Conservation (phyloP, 306 rosid species). For the Luffa acutangula region DNA sequence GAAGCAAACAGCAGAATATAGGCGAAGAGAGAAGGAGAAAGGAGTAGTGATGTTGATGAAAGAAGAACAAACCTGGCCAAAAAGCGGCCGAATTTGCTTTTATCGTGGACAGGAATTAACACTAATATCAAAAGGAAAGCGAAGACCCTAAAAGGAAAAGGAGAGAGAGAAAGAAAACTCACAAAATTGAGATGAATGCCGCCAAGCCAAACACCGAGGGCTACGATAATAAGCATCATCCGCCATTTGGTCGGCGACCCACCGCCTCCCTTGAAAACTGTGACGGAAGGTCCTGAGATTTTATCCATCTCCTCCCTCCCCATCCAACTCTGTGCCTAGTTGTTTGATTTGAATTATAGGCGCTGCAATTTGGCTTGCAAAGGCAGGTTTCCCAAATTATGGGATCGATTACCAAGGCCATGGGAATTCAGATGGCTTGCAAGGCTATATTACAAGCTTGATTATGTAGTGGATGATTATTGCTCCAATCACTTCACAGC, state of each 20-base stretch:
- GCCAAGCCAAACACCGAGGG: conserved; percentile 61
- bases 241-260: conserved; percentile 7
- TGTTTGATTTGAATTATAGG: no score
- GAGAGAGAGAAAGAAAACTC: conserved; percentile 2
- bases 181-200: conserved; percentile 59
- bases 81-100: conserved; percentile 43
- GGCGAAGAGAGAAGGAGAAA: not conserved
- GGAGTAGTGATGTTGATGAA: not conserved
- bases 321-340: not conserved
- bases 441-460: no score
- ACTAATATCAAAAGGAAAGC: conserved; percentile 40
- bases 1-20: not conserved
- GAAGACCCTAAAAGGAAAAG: conserved; percentile 30
- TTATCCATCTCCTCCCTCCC: not conserved
- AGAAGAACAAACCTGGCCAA: conserved; percentile 36
- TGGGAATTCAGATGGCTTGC: no score
- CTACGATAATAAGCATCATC: conserved; percentile 18
- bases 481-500: no score
- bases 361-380: no score
- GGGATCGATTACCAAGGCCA: no score
- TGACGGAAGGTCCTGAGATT: not conserved
- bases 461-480: no score
- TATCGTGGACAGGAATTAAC: conserved; percentile 47
- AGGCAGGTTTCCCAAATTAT: no score
- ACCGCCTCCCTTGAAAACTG: not conserved